phyloP scores from a whole-genome alignment of 257 asterid species.

The Vinca minor region DNA sequence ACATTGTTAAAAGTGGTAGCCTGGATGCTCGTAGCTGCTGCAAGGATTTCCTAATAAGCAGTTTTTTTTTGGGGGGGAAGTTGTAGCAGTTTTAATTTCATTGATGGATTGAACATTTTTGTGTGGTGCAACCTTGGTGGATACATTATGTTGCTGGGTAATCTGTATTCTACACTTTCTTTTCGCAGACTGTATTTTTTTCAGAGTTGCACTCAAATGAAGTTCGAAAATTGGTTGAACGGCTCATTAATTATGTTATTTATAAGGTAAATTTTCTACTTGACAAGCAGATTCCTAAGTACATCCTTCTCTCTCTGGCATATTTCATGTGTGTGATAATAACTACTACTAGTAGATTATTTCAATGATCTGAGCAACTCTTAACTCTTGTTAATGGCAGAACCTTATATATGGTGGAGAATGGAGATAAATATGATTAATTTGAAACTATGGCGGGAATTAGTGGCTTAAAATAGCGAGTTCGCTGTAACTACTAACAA shows the following conservation, averaged over 20 bases:
- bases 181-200: constrained; percentile 75
- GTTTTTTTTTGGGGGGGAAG: background rate
- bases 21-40: background rate
- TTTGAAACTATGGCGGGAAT: background rate
- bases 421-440: background rate
- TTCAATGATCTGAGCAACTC: background rate
- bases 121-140: background rate
- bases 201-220: constrained; percentile 79
- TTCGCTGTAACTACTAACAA: background rate
- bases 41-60: background rate
- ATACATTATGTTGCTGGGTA: background rate
- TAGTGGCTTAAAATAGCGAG: background rate
- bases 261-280: constrained; percentile 54
- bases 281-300: background rate
- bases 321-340: background rate
- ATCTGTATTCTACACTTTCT: constrained; percentile 8
- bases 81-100: background rate
- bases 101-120: background rate
- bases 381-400: background rate
- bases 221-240: constrained; percentile 69
- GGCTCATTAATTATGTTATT: constrained; percentile 71
- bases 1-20: background rate
- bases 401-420: background rate
- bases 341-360: background rate
- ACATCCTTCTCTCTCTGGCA: background rate